Percentiles rank a stretch among this genome's conserved stretches.
Conservation (phyloP, 208 protist genomes). For the Sergeia podlipaevii region DNA sequence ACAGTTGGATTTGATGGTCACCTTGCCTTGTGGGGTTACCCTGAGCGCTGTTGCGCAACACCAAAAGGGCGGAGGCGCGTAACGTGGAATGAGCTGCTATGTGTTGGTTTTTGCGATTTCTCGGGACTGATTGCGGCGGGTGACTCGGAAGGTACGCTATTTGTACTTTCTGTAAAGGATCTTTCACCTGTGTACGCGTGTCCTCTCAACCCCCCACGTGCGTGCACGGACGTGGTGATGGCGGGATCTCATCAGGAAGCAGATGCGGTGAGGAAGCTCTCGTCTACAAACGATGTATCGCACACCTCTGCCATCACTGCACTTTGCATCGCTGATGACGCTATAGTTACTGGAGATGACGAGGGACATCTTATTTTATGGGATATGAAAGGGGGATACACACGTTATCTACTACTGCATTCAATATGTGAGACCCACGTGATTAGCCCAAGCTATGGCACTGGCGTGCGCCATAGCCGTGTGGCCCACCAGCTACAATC, state of each 20-base stretch:
- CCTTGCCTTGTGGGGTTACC: slow-evolving; percentile 29
- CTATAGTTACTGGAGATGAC: slow-evolving; percentile 32
- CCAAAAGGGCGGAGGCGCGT: slow-evolving; percentile 15
- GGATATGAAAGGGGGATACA: slow-evolving; percentile 14
- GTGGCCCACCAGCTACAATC: too few relatives aligned
- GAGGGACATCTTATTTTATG: slow-evolving; percentile 34
- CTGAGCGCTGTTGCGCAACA: slow-evolving; percentile 6
- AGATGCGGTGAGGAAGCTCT: background rate
- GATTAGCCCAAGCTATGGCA: too few relatives aligned
- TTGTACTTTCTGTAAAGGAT: slow-evolving; percentile 1
- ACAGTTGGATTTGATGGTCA: slow-evolving; percentile 58
- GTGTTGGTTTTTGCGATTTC: slow-evolving; percentile 23
- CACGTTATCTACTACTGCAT: too few relatives aligned
- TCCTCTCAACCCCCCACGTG: background rate
- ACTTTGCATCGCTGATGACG: slow-evolving; percentile 22
- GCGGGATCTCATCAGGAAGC: background rate
- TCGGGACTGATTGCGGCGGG: slow-evolving; percentile 16
- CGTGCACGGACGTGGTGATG: background rate
- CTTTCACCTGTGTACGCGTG: slow-evolving; percentile 2
- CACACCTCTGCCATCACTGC: slow-evolving; percentile 19
- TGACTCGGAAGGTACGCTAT: background rate
- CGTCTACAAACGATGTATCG: background rate
- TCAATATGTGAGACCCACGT: too few relatives aligned
- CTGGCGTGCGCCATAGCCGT: too few relatives aligned
- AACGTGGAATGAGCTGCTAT: slow-evolving; percentile 44